A percentile compares a stretch with the other conserved stretches of the same genome.
Evolutionary conservation across 805 yeast species (phyloP).

Genomic region (Cephaloascus fragrans): DNA sequence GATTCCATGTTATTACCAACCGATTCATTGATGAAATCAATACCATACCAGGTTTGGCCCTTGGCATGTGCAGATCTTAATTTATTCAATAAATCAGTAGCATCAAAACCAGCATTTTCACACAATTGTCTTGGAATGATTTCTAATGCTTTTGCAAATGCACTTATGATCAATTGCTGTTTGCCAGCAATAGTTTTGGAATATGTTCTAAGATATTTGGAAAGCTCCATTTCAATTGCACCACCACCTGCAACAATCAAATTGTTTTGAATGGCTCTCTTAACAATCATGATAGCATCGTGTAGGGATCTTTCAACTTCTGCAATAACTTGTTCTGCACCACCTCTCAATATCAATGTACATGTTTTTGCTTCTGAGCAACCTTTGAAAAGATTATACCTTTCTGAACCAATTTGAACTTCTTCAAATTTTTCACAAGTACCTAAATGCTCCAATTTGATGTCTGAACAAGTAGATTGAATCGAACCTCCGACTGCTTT

Average conservation of each 20-base stretch:
- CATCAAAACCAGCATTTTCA: constrained; percentile 98
- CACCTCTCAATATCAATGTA: constrained; percentile 90
- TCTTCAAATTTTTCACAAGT: constrained; percentile 84
- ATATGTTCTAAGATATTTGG: constrained; percentile 78
- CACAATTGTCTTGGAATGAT: constrained; percentile 95
- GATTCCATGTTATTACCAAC: constrained; percentile 77
- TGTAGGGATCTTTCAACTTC: constrained; percentile 97
- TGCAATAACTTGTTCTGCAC: constrained; percentile 96
- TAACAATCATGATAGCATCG: constrained; percentile 98
- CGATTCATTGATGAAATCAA: constrained; percentile 78
- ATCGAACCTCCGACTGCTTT: constrained; percentile 90
- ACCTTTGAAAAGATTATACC: constrained; percentile 88
- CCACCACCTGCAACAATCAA: constrained; percentile 98
- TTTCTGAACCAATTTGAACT: constrained; percentile 90
- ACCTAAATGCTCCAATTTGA: constrained; percentile 66
- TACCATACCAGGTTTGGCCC: constrained; percentile 87
- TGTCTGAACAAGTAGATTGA: constrained; percentile 66
- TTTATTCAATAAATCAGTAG: constrained; percentile 86
- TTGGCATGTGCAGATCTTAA: constrained; percentile 90
- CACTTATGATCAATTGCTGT: constrained; percentile 86
- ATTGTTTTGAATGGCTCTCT: constrained; percentile 83
- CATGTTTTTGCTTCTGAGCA: constrained; percentile 91
- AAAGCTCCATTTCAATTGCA: constrained; percentile 95
- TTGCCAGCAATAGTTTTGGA: constrained; percentile 89
- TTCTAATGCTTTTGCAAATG: constrained; percentile 91